A percentile compares a stretch with the other conserved stretches of the same genome.
Evolutionary conservation across 2,329 filamentous ascomycete genomes (phyloP).

Genomic region (Botrytis fabae): DNA sequence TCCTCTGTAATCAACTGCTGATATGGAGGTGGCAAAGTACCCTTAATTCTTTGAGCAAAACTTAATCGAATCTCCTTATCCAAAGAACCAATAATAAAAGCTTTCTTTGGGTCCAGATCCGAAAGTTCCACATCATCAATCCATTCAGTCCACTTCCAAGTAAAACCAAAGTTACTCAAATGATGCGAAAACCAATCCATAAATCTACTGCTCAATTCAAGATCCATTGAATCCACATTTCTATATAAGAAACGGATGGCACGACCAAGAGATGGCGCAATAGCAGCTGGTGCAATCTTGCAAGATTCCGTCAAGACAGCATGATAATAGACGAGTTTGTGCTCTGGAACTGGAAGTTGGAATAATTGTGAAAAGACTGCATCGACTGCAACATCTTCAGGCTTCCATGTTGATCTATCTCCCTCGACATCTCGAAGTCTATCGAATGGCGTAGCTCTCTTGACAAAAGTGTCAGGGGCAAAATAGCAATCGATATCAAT

Average conservation of each 20-base stretch:
- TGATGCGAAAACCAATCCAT: slow-evolving; percentile 98
- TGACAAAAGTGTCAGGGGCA: slow-evolving; percentile 83
- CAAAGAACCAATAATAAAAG: slow-evolving; percentile 85
- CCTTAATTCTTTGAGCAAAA: slow-evolving; percentile 94
- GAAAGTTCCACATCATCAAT: slow-evolving; percentile 78
- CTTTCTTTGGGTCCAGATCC: slow-evolving; percentile 81
- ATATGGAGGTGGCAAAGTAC: slow-evolving; percentile 84
- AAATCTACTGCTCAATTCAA: slow-evolving; percentile 84
- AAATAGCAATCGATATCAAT: slow-evolving; percentile 97
- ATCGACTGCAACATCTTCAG: slow-evolving; percentile 96
- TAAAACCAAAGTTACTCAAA: slow-evolving; percentile 97
- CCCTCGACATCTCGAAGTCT: slow-evolving; percentile 70
- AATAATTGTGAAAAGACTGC: slow-evolving; percentile 95
- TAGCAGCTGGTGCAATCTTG: slow-evolving; percentile 93
- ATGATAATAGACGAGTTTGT: slow-evolving; percentile 97
- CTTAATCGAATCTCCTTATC: slow-evolving; percentile 97
- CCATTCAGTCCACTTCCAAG: slow-evolving; percentile 99
- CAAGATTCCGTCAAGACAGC: slow-evolving; percentile 92
- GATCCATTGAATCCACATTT: slow-evolving; percentile 76
- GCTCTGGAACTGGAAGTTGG: slow-evolving; percentile 80
- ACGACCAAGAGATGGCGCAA: slow-evolving; percentile 88
- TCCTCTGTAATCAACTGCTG: slow-evolving; percentile 76
- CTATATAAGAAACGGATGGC: slow-evolving; percentile 91
- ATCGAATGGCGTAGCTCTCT: slow-evolving; percentile 90
- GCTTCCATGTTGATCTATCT: slow-evolving; percentile 83